Evolutionary conservation across 2,329 filamentous ascomycete genomes (phyloP).

Genomic region (Hawksworthiomyces lignivorus): DNA sequence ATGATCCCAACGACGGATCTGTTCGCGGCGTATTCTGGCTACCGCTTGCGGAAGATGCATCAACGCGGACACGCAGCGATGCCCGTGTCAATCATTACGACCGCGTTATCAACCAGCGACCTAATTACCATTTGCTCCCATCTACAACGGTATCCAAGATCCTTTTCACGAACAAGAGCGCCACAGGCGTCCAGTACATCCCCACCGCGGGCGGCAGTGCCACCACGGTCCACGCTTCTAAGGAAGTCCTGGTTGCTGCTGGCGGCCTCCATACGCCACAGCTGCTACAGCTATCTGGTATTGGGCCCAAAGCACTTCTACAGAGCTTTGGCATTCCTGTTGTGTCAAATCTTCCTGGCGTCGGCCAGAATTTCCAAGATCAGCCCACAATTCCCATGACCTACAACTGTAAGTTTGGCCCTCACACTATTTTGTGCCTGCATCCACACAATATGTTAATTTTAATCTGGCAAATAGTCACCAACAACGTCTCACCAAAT

Average conservation of each 20-base stretch:
- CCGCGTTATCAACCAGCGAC: slow-evolving; percentile 22
- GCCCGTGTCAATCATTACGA: slow-evolving; percentile 34
- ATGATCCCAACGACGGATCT: slow-evolving; percentile 6
- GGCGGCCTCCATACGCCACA: slow-evolving; percentile 35
- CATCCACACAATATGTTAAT: no score
- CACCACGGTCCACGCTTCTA: slow-evolving; percentile 13
- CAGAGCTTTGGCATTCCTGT: slow-evolving; percentile 29
- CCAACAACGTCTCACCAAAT: slow-evolving; percentile 22
- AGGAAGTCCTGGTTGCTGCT: slow-evolving; percentile 35
- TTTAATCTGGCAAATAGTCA: slow-evolving; percentile 5
- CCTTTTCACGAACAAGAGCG: slow-evolving; percentile 39
- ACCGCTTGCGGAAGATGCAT: slow-evolving; percentile 7
- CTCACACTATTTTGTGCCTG: no score
- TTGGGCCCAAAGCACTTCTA: slow-evolving; percentile 35
- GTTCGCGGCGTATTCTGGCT: slow-evolving; percentile 18
- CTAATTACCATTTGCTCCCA: slow-evolving; percentile 30
- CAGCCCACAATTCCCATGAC: slow-evolving; percentile 19
- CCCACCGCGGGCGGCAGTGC: slow-evolving; percentile 28
- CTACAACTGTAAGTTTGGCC: slow-evolving; percentile 8
- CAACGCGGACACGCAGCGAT: slow-evolving; percentile 26
- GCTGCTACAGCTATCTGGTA: slow-evolving; percentile 37
- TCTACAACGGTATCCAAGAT: slow-evolving; percentile 40
- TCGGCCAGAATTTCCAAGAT: slow-evolving; percentile 33
- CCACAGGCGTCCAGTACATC: slow-evolving; percentile 52
- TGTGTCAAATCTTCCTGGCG: slow-evolving; percentile 27